Conservation (phyloP, 2,329 filamentous ascomycete species). For the Colletotrichum euphorbiae region DNA sequence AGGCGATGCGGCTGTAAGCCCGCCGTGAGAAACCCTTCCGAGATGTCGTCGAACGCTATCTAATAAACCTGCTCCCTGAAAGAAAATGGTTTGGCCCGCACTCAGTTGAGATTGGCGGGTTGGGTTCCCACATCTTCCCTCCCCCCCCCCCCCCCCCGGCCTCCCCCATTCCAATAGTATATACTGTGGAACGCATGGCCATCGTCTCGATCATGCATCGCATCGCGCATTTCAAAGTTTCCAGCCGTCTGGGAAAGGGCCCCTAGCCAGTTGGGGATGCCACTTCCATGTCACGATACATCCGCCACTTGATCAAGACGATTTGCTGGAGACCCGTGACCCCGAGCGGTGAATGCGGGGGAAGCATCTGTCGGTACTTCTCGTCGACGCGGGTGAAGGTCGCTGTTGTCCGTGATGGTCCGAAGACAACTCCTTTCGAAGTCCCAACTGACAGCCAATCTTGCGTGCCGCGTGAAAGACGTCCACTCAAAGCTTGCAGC, state of each 20-base stretch:
- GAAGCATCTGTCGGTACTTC: too few relatives aligned
- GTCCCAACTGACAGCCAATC: too few relatives aligned
- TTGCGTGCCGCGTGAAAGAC: too few relatives aligned
- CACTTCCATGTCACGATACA: constrained; percentile 19
- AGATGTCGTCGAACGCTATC: background rate
- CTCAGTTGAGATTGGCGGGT: too few relatives aligned
- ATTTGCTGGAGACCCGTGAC: background rate
- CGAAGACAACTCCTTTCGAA: too few relatives aligned
- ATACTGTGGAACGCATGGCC: constrained; percentile 12
- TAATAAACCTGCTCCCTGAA: background rate
- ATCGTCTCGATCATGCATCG: constrained; percentile 22
- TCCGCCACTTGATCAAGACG: constrained; percentile 9
- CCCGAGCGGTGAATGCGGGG: constrained; percentile 16
- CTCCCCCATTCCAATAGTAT: background rate
- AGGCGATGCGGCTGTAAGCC: background rate
- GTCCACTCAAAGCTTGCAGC: too few relatives aligned
- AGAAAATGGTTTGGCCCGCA: background rate
- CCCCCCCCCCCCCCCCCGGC: too few relatives aligned
- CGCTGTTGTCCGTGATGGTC: too few relatives aligned
- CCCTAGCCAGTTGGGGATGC: background rate
- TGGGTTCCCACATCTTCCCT: background rate
- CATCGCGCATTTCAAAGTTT: constrained; percentile 23
- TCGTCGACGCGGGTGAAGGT: too few relatives aligned
- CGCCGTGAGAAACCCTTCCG: background rate
- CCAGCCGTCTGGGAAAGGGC: constrained; percentile 19